Conservation (phyloP, 2,329 filamentous ascomycete genomes). For the Knoxdaviesia proteae region DNA sequence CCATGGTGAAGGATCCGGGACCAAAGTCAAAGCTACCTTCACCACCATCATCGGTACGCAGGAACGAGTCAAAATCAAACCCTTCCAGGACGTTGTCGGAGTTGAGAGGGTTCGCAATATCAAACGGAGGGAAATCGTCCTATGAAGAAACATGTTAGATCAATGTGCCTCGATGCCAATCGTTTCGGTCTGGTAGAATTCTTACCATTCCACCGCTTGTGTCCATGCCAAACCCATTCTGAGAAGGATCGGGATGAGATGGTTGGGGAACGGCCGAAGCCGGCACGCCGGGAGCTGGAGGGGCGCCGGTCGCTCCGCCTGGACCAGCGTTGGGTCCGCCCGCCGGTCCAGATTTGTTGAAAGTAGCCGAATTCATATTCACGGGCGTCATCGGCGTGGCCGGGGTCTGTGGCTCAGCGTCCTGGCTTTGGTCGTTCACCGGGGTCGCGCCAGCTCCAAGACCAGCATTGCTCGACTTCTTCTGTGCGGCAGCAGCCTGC, state of each 20-base stretch:
- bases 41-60: slow-evolving; percentile 32
- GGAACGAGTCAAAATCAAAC: slow-evolving; percentile 48
- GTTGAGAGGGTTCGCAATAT: slow-evolving; percentile 32
- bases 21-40: slow-evolving; percentile 33
- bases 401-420: slow-evolving; percentile 37
- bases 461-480: slow-evolving; percentile 33
- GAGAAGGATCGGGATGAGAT: slow-evolving; percentile 24
- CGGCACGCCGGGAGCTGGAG: too few species aligned
- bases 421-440: slow-evolving; percentile 30
- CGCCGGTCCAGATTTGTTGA: slow-evolving; percentile 13
- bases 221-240: slow-evolving; percentile 26
- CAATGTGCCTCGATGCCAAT: neutral
- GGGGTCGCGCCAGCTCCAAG: slow-evolving; percentile 28
- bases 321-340: neutral
- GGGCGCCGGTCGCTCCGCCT: too few species aligned
- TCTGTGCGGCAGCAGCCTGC: slow-evolving; percentile 32
- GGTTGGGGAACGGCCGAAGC: slow-evolving; percentile 12
- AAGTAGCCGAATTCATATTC: slow-evolving; percentile 20
- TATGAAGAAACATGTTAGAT: slow-evolving; percentile 5
- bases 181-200: slow-evolving; percentile 2
- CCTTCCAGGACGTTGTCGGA: slow-evolving; percentile 39
- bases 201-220: slow-evolving; percentile 22
- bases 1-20: slow-evolving; percentile 27
- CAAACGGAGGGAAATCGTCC: slow-evolving; percentile 27
- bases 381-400: slow-evolving; percentile 43